Base-by-base conservation (phyloP, 1,284 basidiomycete species). In the Cystobasidium slooffiae region DNA sequence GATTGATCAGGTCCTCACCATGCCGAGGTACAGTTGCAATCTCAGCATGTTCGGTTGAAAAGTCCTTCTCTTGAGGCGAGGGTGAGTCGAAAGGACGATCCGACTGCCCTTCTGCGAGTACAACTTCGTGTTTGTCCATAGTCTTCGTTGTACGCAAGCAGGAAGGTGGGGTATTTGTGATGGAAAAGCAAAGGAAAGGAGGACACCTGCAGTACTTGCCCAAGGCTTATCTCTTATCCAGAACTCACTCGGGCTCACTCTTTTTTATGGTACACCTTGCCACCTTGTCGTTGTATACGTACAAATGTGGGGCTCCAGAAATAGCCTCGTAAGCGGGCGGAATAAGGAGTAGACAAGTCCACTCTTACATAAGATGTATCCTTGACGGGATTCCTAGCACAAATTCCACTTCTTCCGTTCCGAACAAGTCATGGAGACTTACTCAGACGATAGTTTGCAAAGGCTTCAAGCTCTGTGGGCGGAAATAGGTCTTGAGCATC, bases 91-190 rank as follows among this genome's bases (percentile, higher is more conserved):
- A 5, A 24, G 37, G 20, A n/a, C 37, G 31, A 16, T n/a, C 56
- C 18, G 37, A 18, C 20, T 58, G 56, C 31, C 37, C 4, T 2
- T 37, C 37, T 39, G 43, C 3, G 12, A 41, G 20, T 2, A 4
- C 16, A 18, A 58, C 56, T 16, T 58, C 56, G 37, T 31, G 16
- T 58, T 58, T 58, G 37, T 58, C 18, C 56, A 58, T 58, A 20
- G n/a, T 52, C 10, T 9, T 8, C 10, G 51, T n/a, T n/a, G n/a
- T n/a, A n/a, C n/a, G n/a, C n/a, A n/a, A n/a, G n/a, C n/a, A n/a
- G n/a, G n/a, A n/a, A n/a, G n/a, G n/a, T n/a, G n/a, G n/a, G n/a
- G n/a, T n/a, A n/a, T n/a, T n/a, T n/a, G n/a, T n/a, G n/a, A n/a
- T n/a, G n/a, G n/a, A n/a, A n/a, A n/a, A n/a, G n/a, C n/a, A n/a